Evolutionary conservation across 805 yeast species (phyloP), one percentile per base, ranked within the genome.

Genomic region (Cyberlindnera bimundalis): DNA sequence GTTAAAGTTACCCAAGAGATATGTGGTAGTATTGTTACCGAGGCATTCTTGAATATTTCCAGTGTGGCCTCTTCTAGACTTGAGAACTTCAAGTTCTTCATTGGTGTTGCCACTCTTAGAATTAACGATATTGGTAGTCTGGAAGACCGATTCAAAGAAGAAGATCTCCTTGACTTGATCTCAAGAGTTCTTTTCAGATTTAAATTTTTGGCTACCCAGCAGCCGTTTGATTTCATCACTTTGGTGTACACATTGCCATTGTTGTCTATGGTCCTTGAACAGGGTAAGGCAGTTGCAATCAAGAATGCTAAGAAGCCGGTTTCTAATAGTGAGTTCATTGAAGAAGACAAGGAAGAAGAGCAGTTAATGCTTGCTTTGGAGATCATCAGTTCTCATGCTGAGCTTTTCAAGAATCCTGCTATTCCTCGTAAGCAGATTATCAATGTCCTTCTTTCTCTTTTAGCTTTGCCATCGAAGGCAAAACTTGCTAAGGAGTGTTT

Each of bases 341-440:
- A 87, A 40, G 96, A 86, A 59, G 87, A 81, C 51, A 80, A 80
- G n/a, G 89, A 84, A 56, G 96, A 90, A 60, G 97, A 89, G 58
- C 91, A 86, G 52, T 66, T 89, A 36, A 61, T 84, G 36, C 66
- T 91, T 42, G 84, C 91, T 0, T 62, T 90, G 52, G 95, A 86
- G 54, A 79, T 89, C 29, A 68, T 91, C 40, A 70, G 79, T 29
- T 73, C 74, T 2, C 90, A 84, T 53, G 73, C 81, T 17, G 89
- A 79, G 48, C 72, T 70, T 12, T 83, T 93, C 56, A 78, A 74
- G 49, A 81, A 82, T 54, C 70, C 71, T 0, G 60, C 76, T 1
- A 78, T 86, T 42, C 95, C 96, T 15, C 76, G 97, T 56, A 64
- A 70, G 5, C 72, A 76, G 5, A 75, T 88, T 27, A 64, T 91